phyloP scores from a whole-genome alignment of 106 monocot genomes.

The Iris macrosiphon region DNA sequence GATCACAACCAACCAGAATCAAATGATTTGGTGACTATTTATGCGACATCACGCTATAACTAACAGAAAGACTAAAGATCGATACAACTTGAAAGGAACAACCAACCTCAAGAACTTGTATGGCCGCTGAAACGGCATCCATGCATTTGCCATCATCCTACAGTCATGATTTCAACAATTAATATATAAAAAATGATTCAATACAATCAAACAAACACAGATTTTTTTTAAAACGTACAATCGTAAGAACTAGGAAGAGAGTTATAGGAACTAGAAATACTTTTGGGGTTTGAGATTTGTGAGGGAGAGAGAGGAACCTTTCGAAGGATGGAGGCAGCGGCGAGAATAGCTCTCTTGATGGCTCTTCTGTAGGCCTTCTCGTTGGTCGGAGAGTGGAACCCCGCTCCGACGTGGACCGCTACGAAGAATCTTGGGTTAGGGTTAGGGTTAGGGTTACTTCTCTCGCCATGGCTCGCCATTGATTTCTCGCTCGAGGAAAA shows the following conservation, averaged over 20 bases:
- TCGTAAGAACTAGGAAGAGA: too few species aligned
- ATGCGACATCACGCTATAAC: too few species aligned
- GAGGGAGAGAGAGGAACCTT: slow-evolving; percentile 27
- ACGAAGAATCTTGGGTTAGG: slow-evolving; percentile 71
- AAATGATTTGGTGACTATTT: too few species aligned
- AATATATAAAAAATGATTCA: too few species aligned
- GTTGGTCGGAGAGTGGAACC: slow-evolving; percentile 79
- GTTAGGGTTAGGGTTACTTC: too few species aligned
- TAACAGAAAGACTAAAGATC: too few species aligned
- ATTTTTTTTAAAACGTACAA: too few species aligned
- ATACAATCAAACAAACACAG: too few species aligned
- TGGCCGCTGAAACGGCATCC: slow-evolving; percentile 82
- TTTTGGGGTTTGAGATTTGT: too few species aligned
- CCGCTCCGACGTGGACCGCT: slow-evolving; percentile 93
- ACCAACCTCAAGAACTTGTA: slow-evolving; percentile 84
- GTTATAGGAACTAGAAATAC: too few species aligned
- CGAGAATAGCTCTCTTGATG: slow-evolving; percentile 83
- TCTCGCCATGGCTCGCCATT: slow-evolving; percentile 20
- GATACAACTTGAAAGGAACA: neutral
- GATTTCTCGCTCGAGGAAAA: too few species aligned
- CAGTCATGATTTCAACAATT: neutral
- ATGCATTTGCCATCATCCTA: slow-evolving; percentile 61
- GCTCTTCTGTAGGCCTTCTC: slow-evolving; percentile 54
- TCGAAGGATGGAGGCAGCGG: slow-evolving; percentile 70
- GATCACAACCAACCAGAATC: too few species aligned